These are phyloP conservation scores for Prunus persica DNA, from an alignment of 306 rosid genomes.

Conservation along the genomic window Prunus_persica_NCBIv2 NC_034013.1:938001-938500, in stretches of 20 bases:
- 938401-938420: background rate
- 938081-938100: too few relatives aligned
- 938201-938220: background rate
- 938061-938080: background rate
- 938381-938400: constrained; percentile 3
- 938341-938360: constrained; percentile 3
- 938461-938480: constrained; percentile 86
- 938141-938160: background rate
- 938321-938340: background rate
- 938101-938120: background rate
- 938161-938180: background rate
- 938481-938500: constrained; percentile 82
- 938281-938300: background rate
- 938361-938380: background rate
- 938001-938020: background rate
- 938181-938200: background rate
- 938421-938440: constrained; percentile 1
- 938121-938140: too few relatives aligned
- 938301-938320: background rate
- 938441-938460: constrained; percentile 11
- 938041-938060: background rate
- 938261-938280: background rate
- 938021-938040: background rate
- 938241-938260: background rate
- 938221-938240: background rate